Percentiles rank a stretch among this genome's conserved stretches.
Evolutionary conservation across 75 land plant genomes (phyloP).

Genomic region (Azolla pinnata): DNA sequence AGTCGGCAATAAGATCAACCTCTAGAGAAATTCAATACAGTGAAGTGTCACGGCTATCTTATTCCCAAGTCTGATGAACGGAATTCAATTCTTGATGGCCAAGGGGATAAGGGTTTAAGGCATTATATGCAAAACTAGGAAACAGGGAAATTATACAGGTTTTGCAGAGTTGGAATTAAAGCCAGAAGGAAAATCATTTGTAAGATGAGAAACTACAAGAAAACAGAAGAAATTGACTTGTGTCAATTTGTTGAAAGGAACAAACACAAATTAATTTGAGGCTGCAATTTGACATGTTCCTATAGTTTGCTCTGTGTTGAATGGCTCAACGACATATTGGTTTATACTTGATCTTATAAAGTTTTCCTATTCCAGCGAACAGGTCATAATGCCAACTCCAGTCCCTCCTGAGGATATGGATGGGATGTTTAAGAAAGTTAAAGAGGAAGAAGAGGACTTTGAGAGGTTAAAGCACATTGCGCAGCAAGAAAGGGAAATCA

Average conservation of each 20-base stretch:
- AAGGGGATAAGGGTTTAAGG: no score
- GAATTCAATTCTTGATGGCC: no score
- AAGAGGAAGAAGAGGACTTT: slow-evolving; percentile 15
- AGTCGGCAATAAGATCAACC: no score
- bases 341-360: not conserved
- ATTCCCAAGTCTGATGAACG: no score
- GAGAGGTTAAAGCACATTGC: slow-evolving; percentile 12
- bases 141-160: no score
- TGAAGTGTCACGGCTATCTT: no score
- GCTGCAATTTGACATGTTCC: no score
- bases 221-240: not conserved
- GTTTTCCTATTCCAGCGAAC: no score
- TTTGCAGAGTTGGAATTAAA: not conserved
- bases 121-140: no score
- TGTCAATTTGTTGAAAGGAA: not conserved
- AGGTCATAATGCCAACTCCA: slow-evolving; percentile 25
- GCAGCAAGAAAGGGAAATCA: slow-evolving; percentile 1
- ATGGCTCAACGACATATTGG: no score
- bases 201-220: not conserved
- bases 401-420: slow-evolving; percentile 15
- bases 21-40: no score
- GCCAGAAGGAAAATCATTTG: not conserved
- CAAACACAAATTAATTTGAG: not conserved
- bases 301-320: no score
- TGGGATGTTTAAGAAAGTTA: slow-evolving; percentile 9